Percentiles rank a stretch among this genome's conserved stretches.
phyloP scores from a whole-genome alignment of 805 yeast genomes.

The Kodamaea sagamina region DNA sequence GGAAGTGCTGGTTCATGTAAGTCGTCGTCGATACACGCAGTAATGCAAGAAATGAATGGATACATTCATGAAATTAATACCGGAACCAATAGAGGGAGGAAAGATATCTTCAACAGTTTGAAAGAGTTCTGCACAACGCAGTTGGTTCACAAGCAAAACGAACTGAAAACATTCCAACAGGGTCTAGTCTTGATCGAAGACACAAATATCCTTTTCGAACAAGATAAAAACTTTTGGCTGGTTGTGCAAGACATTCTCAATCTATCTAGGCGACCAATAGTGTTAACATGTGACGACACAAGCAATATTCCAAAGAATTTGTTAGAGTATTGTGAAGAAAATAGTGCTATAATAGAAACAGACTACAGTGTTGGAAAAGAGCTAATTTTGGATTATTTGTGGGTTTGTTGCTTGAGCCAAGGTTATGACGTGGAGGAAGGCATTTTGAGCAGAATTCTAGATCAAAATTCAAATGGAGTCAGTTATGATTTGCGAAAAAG shows the following conservation, averaged over 20 bases:
- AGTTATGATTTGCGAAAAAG: constrained; percentile 49
- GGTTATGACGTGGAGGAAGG: constrained; percentile 35
- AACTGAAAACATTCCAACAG: constrained; percentile 41
- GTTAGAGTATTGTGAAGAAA: constrained; percentile 46
- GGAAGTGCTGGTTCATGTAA: constrained; percentile 83
- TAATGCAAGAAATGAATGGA: constrained; percentile 61
- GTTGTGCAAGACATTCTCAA: constrained; percentile 62
- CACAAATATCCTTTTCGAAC: constrained; percentile 76
- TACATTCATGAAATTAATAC: constrained; percentile 82
- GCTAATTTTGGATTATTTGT: constrained; percentile 39
- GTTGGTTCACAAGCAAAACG: constrained; percentile 56
- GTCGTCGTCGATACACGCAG: constrained; percentile 69
- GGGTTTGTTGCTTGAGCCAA: constrained; percentile 38
- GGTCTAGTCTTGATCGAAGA: constrained; percentile 83
- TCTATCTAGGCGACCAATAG: constrained; percentile 66
- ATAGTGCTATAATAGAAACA: constrained; percentile 40
- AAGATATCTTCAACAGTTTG: constrained; percentile 63
- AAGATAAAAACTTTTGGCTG: constrained; percentile 80
- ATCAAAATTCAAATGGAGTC: constrained; percentile 19
- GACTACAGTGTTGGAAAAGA: constrained; percentile 18
- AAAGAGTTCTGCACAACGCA: constrained; percentile 85
- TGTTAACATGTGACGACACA: constrained; percentile 61
- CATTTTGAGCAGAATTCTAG: constrained; percentile 30
- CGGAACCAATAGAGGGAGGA: constrained; percentile 70
- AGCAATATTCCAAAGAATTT: constrained; percentile 50